Percentiles rank a stretch among this genome's conserved stretches.
These are phyloP conservation scores for Vanderwaltozyma polyspora DNA, from an alignment of 805 yeast genomes.

Conservation along the genomic window DNA sequence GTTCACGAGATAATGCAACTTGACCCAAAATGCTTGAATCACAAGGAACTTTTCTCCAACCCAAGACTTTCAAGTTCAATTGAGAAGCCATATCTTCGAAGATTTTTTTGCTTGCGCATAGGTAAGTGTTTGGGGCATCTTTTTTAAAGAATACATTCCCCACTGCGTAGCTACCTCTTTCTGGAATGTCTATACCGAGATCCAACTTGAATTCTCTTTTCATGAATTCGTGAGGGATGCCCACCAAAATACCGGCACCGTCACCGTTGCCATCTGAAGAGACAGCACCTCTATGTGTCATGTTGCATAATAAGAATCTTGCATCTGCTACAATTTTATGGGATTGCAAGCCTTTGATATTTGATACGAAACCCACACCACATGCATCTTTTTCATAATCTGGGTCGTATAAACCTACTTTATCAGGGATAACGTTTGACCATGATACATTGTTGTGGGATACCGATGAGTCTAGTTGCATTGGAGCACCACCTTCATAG, in stretches of 20 bases:
- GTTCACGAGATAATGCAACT: conserved; percentile 89
- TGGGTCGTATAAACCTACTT: conserved; percentile 88
- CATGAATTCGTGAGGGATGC: conserved; percentile 84
- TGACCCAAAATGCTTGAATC: conserved; percentile 93
- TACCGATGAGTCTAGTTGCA: conserved; percentile 4
- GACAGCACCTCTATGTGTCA: conserved; percentile 98
- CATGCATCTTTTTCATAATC: conserved; percentile 93
- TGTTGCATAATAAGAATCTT: conserved; percentile 75
- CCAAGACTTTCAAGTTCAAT: conserved; percentile 72
- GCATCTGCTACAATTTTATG: conserved; percentile 95
- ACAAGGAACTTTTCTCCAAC: conserved; percentile 92
- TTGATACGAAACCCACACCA: conserved; percentile 97
- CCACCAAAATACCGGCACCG: conserved; percentile 94
- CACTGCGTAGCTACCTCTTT: conserved; percentile 79
- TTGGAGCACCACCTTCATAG: conserved; percentile 22
- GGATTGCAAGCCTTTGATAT: conserved; percentile 75
- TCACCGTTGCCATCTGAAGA: conserved; percentile 97
- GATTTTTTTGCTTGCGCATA: conserved; percentile 57
- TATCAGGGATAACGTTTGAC: conserved; percentile 82
- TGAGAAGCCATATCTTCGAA: conserved; percentile 72
- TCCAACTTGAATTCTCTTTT: conserved; percentile 69
- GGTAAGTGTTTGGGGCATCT: conserved; percentile 45
- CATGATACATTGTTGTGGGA: conserved; percentile 54
- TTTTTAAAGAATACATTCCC: conserved; percentile 92
- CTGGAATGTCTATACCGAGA: conserved; percentile 58